Evolutionary conservation across 179 eudicot species (phyloP), one percentile per base, ranked within the genome.

Genomic region (Drosera spatulata): DNA sequence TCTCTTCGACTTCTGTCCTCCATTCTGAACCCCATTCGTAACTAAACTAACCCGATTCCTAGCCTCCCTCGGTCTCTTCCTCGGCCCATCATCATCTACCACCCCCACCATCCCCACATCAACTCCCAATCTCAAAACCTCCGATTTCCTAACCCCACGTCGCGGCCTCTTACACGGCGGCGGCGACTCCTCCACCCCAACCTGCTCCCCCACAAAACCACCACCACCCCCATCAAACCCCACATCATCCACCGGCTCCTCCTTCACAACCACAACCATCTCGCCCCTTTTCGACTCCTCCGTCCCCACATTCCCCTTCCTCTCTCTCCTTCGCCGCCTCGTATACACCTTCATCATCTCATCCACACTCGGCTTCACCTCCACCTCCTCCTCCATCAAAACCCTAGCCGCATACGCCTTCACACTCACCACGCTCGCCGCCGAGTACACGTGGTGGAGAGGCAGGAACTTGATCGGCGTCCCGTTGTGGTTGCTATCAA

Each of bases 381-480:
- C 39, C 7, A 41, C 45, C 47, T 62, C 50, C 14, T 55, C 65
- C 15, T 47, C 53, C 39, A 50, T 59, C 39, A 64, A 57, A 3
- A 77, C 66, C 48, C 75, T 77, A 0, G 84, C 75, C 52, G 87
- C 94, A 51, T 80, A 74, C 4, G 85, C 81, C 75, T 85, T 90
- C 68, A 82, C 85, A 4, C 90, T 82, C 40, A 70, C 68, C 52
- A 78, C 70, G 58, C 67, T 61, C 39, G 84, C 69, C 2, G 82
- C 82, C 15, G 94, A 88, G 84, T 93, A 93, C 11, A 91, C 82
- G 41, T 84, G 83, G 72, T 66, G 75, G 9, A 91, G 82, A 8
- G 96, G 88, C 12, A 83, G 78, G 78, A 81, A 85, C 76, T 69
- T 66, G 41, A 78, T 42, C 4, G 84, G 86, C 4, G 95, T 57